Evolutionary conservation across 306 rosid species (phyloP), one percentile per base, ranked within the genome.

Genomic region (Crataegus laevigata): DNA sequence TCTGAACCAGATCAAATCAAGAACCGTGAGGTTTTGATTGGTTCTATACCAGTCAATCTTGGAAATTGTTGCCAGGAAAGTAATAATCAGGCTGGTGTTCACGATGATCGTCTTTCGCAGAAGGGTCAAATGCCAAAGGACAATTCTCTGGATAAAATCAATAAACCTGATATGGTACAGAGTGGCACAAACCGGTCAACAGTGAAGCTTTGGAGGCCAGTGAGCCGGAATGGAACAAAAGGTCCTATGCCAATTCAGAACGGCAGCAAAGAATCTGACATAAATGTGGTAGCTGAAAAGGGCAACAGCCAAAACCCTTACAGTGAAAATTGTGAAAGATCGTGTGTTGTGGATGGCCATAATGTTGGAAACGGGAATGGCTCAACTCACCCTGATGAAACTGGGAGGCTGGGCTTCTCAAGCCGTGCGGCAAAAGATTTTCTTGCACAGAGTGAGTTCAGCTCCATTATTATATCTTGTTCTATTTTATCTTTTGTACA

Each of bases 21-120:
- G 80, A 82, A 84, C 63, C 78, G 72, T 38, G 91, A 89, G 84
- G 86, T 93, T 71, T 75, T 93, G 76, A 93, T 93, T 72, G 98
- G 98, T 75, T 93, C 98, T 43, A 87, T 93, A 72, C 40, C 93
- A 24, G 89, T 93, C 74, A 75, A 85, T 21, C 83, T 93, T 32
- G 79, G 84, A 74, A 82, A 85, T 80, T 75, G 83, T 85, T 66
- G 71, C 72, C 82, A 72, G 40, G 90, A 83, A 78, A 75, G 81
- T 72, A 80, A 71, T 24, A 52, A 72, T 70, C 68, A 42, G 62
- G 80, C 81, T 57, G 78, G 83, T 63, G 65, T 79, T 79, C 57
- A n/a, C 71, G 88, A 78, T 77, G 84, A 74, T 73, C 50, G 76
- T 72, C 65, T 24, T 59, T 75, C 43, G 19, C 90, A 85, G 72